Evolutionary conservation across 306 rosid genomes (phyloP), one percentile per base, ranked within the genome.

Genomic region (Cicer arietinum): DNA sequence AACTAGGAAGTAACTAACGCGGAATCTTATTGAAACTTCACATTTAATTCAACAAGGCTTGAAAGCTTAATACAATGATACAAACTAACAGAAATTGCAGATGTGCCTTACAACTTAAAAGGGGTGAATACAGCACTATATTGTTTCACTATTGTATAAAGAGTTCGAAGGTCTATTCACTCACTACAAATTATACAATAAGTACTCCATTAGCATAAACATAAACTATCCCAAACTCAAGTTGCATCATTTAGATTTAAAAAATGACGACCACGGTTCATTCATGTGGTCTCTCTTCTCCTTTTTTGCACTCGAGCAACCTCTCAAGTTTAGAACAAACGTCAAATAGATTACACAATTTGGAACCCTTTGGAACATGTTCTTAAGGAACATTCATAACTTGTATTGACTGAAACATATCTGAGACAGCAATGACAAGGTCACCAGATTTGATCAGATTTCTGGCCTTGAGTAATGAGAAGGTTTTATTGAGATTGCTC

Each of bases 341-440:
- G 48, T 46, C 69, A 25, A 47, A 71, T 3, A 39, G 79, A 66
- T 25, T 51, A 43, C 39, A 46, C 44, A 70, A 66, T 53, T 65
- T 18, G 43, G 45, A 77, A 74, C 57, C 22, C 25, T 44, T 14
- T 56, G 50, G 74, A 70, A 46, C 70, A 45, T 25, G 70, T 76
- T 76, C 81, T 81, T 65, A 79, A 70, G 98, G 99, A 70, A 95
- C 98, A 85, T 95, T 92, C 99, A 95, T 88, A 47, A 92, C 99
- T 85, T 92, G 99, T 73, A 95, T 88, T 65, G 96, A 92, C 86
- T 92, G 98, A 80, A 95, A 85, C 85, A 90, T 86, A 83, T 95
- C 99, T 10, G 98, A 95, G 80, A 95, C 99, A 68, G 96, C 99
- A 77, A 95, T 89, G 67, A 95, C 97, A 57, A 95, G 99, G 86